A percentile compares a stretch with the other conserved stretches of the same genome.
Conservation (phyloP, 2,329 filamentous ascomycete genomes). For the Rutstroemia sp. region DNA sequence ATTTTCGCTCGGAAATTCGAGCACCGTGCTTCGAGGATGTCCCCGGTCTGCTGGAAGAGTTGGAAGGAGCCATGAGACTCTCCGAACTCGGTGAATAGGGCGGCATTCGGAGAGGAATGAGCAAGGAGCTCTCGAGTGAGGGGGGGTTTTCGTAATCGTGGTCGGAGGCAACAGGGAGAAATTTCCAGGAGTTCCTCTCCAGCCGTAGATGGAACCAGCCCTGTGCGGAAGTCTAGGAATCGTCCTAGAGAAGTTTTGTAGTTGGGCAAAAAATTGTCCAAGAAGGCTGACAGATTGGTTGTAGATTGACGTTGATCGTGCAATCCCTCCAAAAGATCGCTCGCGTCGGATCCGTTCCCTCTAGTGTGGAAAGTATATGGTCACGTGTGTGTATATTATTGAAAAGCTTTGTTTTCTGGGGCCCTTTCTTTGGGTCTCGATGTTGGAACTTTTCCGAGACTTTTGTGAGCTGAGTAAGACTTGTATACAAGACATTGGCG, state of each 20-base stretch:
- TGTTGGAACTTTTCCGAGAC: not conserved
- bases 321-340: no score
- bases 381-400: not conserved
- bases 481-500: no score
- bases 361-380: no score
- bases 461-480: no score
- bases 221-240: no score
- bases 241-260: not conserved
- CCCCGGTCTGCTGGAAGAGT: constrained; percentile 2
- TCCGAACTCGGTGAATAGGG: not conserved
- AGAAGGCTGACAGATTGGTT: no score
- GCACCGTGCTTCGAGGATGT: not conserved
- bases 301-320: no score
- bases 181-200: not conserved
- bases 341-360: no score
- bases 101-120: not conserved
- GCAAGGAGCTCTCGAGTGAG: not conserved
- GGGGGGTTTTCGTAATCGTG: not conserved
- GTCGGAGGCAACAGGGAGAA: not conserved
- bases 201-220: no score
- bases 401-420: not conserved
- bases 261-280: not conserved
- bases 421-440: not conserved
- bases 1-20: not conserved
- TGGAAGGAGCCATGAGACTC: constrained; percentile 13